Conservation (phyloP, 352 stramenopile species). For the Phytophthora pini region DNA sequence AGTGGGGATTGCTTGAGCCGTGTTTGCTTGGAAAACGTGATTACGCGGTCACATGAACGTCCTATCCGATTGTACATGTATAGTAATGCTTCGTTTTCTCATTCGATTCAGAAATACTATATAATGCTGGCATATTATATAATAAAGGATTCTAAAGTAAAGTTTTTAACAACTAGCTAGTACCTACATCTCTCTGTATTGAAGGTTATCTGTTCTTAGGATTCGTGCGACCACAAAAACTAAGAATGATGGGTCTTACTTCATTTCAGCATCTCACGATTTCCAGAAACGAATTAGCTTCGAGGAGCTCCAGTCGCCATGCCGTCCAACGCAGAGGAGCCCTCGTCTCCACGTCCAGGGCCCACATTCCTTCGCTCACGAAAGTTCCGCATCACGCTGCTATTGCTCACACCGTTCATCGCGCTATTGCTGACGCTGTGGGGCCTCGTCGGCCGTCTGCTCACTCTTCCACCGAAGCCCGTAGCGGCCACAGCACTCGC, state of each 20-base stretch:
- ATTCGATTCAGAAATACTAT: no score
- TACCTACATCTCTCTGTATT: neutral
- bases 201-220: neutral
- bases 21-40: neutral
- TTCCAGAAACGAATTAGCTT: constrained; percentile 24
- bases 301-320: constrained; percentile 1
- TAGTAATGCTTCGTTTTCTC: no score
- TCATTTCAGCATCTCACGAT: neutral
- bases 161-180: no score
- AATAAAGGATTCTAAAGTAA: neutral
- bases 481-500: constrained; percentile 37
- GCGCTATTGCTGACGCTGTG: constrained; percentile 60
- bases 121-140: neutral
- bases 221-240: neutral
- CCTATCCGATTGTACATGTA: neutral
- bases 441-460: constrained; percentile 52
- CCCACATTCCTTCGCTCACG: constrained; percentile 21
- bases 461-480: constrained; percentile 50
- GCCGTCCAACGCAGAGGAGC: constrained; percentile 11
- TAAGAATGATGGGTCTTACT: constrained; percentile 16
- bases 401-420: constrained; percentile 56
- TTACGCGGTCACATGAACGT: constrained; percentile 2
- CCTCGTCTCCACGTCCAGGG: constrained; percentile 13
- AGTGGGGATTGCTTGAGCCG: constrained; percentile 12
- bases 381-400: constrained; percentile 34